phyloP scores from a whole-genome alignment of 768 basidiomycete species.

The Lentinus brumalis region DNA sequence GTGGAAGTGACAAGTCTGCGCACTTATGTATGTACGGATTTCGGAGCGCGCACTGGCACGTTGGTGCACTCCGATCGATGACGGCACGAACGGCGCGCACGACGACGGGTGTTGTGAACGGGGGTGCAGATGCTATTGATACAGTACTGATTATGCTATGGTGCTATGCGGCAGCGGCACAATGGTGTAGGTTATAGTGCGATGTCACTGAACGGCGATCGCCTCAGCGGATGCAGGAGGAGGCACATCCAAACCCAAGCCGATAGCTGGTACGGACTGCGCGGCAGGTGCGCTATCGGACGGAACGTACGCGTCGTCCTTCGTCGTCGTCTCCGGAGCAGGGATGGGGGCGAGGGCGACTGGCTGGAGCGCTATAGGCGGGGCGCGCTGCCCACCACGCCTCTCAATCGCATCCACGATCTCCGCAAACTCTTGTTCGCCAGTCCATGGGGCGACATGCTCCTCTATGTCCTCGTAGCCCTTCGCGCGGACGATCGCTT shows the following conservation, averaged over 20 bases:
- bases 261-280: neutral
- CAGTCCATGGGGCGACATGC: conserved; percentile 56
- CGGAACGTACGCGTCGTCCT: neutral
- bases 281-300: neutral
- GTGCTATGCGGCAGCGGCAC: neutral
- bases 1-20: neutral
- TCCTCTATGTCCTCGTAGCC: conserved; percentile 55
- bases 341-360: neutral
- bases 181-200: neutral
- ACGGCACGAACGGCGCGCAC: conserved; percentile 7
- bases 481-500: conserved; percentile 62
- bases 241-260: conserved; percentile 6
- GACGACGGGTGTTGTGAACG: neutral
- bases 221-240: neutral
- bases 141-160: neutral
- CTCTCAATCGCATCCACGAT: conserved; percentile 55
- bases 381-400: conserved; percentile 30
- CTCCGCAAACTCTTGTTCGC: conserved; percentile 60
- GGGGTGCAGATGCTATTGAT: neutral
- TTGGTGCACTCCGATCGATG: conserved; percentile 2
- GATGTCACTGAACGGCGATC: neutral
- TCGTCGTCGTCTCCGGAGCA: neutral
- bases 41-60: neutral
- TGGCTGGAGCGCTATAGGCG: conserved; percentile 3
- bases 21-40: neutral